These are phyloP conservation scores for Penicillium fuscoglaucum DNA, from an alignment of 2,329 filamentous ascomycete genomes.

Conservation along the genomic window DNA sequence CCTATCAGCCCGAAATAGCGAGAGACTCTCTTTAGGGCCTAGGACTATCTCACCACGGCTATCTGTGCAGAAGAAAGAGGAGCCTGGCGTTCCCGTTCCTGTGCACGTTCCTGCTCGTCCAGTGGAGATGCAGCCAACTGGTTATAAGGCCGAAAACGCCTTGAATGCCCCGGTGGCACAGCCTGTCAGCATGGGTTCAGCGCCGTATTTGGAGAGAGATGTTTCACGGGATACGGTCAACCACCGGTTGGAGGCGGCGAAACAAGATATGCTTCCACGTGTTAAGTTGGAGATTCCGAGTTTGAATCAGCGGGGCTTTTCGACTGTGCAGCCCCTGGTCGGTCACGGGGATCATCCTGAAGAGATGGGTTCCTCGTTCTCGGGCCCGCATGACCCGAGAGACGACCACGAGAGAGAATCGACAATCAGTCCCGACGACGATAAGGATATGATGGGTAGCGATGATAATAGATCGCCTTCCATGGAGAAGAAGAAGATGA, in stretches of 20 bases:
- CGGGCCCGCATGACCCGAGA: constrained; percentile 10
- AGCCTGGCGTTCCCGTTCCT: constrained; percentile 17
- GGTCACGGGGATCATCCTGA: constrained; percentile 18
- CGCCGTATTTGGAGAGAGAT: constrained; percentile 22
- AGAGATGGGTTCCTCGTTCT: constrained; percentile 17
- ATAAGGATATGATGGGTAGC: constrained; percentile 29
- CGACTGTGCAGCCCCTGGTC: constrained; percentile 16
- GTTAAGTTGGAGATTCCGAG: constrained; percentile 31
- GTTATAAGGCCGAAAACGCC: constrained; percentile 33
- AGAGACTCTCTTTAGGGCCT: constrained; percentile 24
- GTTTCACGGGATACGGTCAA: constrained; percentile 19
- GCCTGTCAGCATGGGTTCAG: constrained; percentile 12
- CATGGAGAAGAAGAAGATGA: constrained; percentile 46
- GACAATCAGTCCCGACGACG: constrained; percentile 32
- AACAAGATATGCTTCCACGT: constrained; percentile 24
- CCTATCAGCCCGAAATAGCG: constrained; percentile 30
- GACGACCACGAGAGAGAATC: constrained; percentile 24
- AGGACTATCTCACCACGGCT: constrained; percentile 24
- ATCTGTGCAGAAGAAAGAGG: constrained; percentile 25
- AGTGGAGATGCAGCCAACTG: constrained; percentile 30
- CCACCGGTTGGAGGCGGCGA: constrained; percentile 17
- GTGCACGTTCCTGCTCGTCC: constrained; percentile 7
- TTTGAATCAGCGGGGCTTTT: constrained; percentile 20
- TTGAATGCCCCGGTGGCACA: constrained; percentile 18
- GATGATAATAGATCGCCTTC: constrained; percentile 32